phyloP scores from a whole-genome alignment of 768 basidiomycete species.

The Mycena leptocephala region DNA sequence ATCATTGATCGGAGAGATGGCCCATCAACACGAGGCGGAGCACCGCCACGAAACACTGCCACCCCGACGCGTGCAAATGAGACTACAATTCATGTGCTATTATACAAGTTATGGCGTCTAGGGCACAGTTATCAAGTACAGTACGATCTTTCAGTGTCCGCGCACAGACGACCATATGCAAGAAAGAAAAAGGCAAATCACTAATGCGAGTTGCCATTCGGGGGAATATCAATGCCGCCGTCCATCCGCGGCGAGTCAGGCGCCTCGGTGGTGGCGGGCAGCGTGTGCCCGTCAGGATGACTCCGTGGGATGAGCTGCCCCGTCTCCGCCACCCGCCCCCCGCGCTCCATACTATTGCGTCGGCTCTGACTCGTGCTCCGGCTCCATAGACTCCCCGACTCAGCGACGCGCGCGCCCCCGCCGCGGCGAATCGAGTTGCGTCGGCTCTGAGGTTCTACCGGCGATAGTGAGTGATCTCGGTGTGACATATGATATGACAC shows the following conservation, averaged over 20 bases:
- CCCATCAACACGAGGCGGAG: constrained; percentile 20
- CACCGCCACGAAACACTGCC: not conserved
- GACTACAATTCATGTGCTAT: constrained; percentile 5
- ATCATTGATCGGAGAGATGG: not conserved
- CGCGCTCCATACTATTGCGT: constrained; percentile 74
- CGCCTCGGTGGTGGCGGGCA: constrained; percentile 51
- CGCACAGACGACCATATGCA: constrained; percentile 33
- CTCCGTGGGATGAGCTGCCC: constrained; percentile 69
- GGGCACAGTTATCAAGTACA: constrained; percentile 29
- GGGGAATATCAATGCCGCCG: constrained; percentile 36
- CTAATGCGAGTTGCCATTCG: constrained; percentile 16
- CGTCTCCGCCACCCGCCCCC: constrained; percentile 81
- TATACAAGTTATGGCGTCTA: constrained; percentile 29
- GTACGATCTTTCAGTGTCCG: constrained; percentile 32
- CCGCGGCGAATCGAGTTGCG: constrained; percentile 64
- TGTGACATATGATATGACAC: constrained; percentile 63
- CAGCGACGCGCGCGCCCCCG: constrained; percentile 51
- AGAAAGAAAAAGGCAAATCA: constrained; percentile 12
- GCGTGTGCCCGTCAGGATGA: constrained; percentile 63
- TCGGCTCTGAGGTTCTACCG: constrained; percentile 70
- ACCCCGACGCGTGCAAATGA: not conserved
- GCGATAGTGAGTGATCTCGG: constrained; percentile 66
- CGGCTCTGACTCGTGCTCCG: constrained; percentile 62
- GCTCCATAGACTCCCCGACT: constrained; percentile 51
- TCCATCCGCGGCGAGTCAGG: constrained; percentile 43